Evolutionary conservation across 2,329 filamentous ascomycete genomes (phyloP), one percentile per base, ranked within the genome.

Genomic region (Fusarium setosum): DNA sequence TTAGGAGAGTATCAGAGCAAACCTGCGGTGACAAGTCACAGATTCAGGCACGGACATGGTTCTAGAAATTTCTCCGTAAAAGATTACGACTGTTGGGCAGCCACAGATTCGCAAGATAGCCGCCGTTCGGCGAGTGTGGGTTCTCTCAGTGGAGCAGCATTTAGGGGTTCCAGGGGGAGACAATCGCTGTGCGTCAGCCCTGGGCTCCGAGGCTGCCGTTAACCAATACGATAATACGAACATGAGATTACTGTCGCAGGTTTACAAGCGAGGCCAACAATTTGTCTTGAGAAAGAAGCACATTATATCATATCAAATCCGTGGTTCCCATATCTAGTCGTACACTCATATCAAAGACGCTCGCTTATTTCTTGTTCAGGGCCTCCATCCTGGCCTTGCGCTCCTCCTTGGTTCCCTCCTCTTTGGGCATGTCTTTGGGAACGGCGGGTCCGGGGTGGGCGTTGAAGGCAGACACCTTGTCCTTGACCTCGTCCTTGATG

Each of bases 331-430:
- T 56, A 32, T 61, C 35, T 66, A 66, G 45, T 72, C 69, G 61
- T 69, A 68, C 57, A 72, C 23, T 64, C 62, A 35, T 72, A 17
- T 24, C 38, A 13, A 18, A 44, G 53, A 37, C 13, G 12, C 21
- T 24, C 29, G 54, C 55, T 69, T 61, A 71, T 61, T 73, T 72
- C 73, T 90, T 88, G 82, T 92, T 92, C 76, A 93, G 71, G 72
- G 86, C 87, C 74, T 88, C 81, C 61, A 88, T 88, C 75, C 87
- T 89, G 12, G 85, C 88, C 72, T 84, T 81, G 53, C 90, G 85
- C 72, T 93, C 90, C 75, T 91, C 90, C 78, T 90, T 91, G 59
- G 85, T 87, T 15, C 87, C 88, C 79, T 90, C 86, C 49, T 84
- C 74, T 31, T 77, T 77, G 15, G 83, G 82, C 79, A 88, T 83